phyloP scores from a whole-genome alignment of 1,139 yeast genomes.

The Torulaspora globosa region DNA sequence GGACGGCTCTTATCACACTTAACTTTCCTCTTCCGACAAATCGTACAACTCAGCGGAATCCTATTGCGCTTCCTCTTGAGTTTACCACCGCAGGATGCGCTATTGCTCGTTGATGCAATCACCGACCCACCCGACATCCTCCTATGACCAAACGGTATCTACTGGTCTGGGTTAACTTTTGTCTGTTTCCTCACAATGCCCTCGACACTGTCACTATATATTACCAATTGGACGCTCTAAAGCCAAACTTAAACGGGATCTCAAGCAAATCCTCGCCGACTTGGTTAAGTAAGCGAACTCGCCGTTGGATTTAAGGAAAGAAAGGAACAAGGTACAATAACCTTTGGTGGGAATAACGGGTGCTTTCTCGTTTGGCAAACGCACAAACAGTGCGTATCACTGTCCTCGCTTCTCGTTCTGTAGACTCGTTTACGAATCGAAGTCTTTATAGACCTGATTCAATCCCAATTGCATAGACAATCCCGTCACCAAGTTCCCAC shows the following conservation, averaged over 20 bases:
- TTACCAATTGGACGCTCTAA: neutral
- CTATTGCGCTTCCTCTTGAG: conserved; percentile 42
- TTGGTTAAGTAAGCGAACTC: neutral
- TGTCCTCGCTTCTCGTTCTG: conserved; percentile 2
- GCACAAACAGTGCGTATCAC: neutral
- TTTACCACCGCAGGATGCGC: conserved; percentile 11
- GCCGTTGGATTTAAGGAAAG: conserved; percentile 4
- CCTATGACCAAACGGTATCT: neutral
- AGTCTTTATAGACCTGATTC: conserved; percentile 1
- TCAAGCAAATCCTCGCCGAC: neutral
- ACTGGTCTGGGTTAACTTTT: neutral
- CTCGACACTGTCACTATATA: neutral
- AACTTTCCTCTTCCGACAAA: conserved; percentile 47
- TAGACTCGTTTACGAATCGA: conserved; percentile 1
- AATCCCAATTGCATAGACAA: conserved; percentile 1
- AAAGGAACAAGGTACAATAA: neutral
- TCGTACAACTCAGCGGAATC: conserved; percentile 47
- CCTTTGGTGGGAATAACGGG: conserved; percentile 8
- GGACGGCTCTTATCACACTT: conserved; percentile 59
- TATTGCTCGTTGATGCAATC: conserved; percentile 5
- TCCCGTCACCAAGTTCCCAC: conserved; percentile 7
- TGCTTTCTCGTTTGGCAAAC: conserved; percentile 6
- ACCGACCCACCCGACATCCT: conserved; percentile 13
- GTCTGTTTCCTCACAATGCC: neutral
- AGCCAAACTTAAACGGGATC: conserved; percentile 1